Evolutionary conservation across 1,139 yeast species (phyloP), one percentile per base, ranked within the genome.

Genomic region (Dujonia santamariae): DNA sequence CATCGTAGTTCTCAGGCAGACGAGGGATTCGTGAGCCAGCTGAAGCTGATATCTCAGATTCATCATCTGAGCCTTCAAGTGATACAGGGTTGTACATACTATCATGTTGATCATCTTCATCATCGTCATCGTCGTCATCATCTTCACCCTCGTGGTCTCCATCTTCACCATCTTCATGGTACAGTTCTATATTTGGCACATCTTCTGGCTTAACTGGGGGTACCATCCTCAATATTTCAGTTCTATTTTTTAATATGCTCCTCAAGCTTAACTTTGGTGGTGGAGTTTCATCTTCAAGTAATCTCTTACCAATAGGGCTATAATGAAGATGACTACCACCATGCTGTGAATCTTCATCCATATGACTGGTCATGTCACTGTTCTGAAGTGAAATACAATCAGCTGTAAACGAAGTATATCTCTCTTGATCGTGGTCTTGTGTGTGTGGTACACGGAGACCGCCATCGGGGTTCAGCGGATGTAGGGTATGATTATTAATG

Each of bases 341-440:
- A 15, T 18, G 21, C 9, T 32, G 24, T 15, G 32, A 28, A 15
- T 32, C 35, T 15, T 32, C 35, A 16, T 32, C 35, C 32, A 27
- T 27, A 19, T 32, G 34, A 15, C 35, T 30, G 17, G 71, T 65
- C 71, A 65, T 63, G 35, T 65, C 72, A 43, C 67, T 59, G 43
- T 63, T 62, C 46, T 54, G 67, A 29, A 66, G 52, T 17, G 67
- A 59, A 13, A 66, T 58, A 34, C 71, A 65, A 35, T 64, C 70
- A 18, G 70, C 48, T 19, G 63, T 60, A 48, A 61, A 61, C 11
- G 63, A 53, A 9, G 56, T 50, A 43, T 60, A 60, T 24, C 59
- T 42, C 20, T 46, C 55, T 16, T 43, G 34, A 18, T 21, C 24
- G 30, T 24, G 16, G 13, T 17, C 21, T 12, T 12, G 20, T n/a